Conservation (phyloP, 148 eudicot species). For the Vaccinium corymbosum region DNA sequence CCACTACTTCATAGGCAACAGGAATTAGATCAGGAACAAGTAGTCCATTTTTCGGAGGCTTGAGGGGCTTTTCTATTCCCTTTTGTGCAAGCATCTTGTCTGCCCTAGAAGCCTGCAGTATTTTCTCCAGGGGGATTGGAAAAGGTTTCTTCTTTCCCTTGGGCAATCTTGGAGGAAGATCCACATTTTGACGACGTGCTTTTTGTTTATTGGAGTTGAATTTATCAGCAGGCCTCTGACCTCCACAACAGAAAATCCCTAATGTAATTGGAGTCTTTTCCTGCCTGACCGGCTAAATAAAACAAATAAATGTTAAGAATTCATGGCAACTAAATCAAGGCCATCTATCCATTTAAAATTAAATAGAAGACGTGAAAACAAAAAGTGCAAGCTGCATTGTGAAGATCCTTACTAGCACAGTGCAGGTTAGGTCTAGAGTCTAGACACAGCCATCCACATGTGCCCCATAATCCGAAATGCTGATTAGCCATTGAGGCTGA, state of each 20-base stretch:
- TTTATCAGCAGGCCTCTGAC: conserved; percentile 29
- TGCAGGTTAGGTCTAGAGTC: background rate
- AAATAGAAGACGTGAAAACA: background rate
- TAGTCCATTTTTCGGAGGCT: conserved; percentile 86
- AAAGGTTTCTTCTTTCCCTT: conserved; percentile 90
- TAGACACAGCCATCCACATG: background rate
- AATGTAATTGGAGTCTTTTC: conserved; percentile 26
- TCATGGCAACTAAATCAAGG: background rate
- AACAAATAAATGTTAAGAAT: background rate
- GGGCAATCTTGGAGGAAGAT: conserved; percentile 73
- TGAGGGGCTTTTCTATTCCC: conserved; percentile 86
- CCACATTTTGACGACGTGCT: conserved; percentile 61
- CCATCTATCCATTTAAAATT: background rate
- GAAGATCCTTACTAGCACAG: background rate
- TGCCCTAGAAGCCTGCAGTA: conserved; percentile 55
- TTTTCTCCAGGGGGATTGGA: conserved; percentile 76
- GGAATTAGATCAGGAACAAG: conserved; percentile 74
- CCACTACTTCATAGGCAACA: conserved; percentile 76
- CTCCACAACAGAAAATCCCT: conserved; percentile 30
- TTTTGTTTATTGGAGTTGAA: conserved; percentile 35
- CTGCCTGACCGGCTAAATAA: conserved; percentile 26
- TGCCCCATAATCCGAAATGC: background rate
- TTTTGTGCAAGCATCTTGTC: conserved; percentile 75
- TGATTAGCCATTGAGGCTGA: background rate
- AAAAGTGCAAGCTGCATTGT: background rate